phyloP scores from a whole-genome alignment of 192 early-diverging fungal genomes.

The Entrophospora sp. region DNA sequence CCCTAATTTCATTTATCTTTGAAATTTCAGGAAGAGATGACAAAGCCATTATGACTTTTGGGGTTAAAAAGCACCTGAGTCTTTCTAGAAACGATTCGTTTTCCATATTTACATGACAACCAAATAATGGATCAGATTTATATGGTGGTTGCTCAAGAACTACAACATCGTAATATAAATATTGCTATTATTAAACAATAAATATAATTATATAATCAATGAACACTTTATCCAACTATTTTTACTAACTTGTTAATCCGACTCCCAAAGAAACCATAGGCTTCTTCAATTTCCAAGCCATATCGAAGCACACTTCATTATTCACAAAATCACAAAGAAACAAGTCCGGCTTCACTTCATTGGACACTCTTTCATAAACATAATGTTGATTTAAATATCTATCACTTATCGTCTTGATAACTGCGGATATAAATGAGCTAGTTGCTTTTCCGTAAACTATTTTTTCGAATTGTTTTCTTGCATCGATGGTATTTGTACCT shows the following conservation, averaged over 20 bases:
- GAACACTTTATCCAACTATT: no score
- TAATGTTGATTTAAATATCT: not conserved
- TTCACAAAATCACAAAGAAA: constrained; percentile 1
- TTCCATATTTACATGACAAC: constrained; percentile 17
- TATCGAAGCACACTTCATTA: constrained; percentile 4
- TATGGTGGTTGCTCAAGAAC: no score
- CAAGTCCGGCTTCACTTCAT: not conserved
- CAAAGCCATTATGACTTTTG: not conserved
- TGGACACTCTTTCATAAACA: not conserved
- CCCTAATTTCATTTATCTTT: constrained; percentile 1
- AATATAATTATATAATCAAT: not conserved
- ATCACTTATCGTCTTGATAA: no score
- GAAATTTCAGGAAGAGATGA: not conserved
- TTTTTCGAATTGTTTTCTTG: no score
- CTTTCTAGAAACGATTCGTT: not conserved
- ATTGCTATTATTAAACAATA: not conserved
- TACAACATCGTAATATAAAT: no score
- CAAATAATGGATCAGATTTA: constrained; percentile 1
- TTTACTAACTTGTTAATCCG: not conserved
- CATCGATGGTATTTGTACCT: no score
- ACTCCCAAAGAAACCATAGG: not conserved
- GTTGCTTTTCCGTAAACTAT: no score
- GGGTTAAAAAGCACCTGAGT: not conserved
- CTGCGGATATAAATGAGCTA: no score
- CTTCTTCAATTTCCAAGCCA: constrained; percentile 10